Conservation (phyloP, 2,329 filamentous ascomycete genomes). For the Arthrobotrys megalospora region DNA sequence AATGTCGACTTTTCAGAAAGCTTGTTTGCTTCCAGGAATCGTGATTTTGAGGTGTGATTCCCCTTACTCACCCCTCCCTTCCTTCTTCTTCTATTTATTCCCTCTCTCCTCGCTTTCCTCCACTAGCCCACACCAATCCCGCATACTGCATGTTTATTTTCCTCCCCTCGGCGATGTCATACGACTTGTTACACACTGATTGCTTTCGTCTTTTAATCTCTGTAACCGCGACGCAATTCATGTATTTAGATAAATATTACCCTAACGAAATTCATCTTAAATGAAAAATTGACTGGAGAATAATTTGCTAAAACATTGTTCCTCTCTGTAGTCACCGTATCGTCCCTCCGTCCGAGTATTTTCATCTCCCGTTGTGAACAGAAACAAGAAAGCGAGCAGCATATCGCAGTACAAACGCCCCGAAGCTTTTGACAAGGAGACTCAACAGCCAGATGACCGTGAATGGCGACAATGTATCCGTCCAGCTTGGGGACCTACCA, state of each 20-base stretch:
- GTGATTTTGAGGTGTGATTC: slow-evolving; percentile 89
- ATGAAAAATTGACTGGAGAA: slow-evolving; percentile 57
- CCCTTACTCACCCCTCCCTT: slow-evolving; percentile 68
- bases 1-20: slow-evolving; percentile 58
- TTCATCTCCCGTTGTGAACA: slow-evolving; percentile 52
- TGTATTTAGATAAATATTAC: slow-evolving; percentile 60
- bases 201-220: slow-evolving; percentile 18
- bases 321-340: slow-evolving; percentile 57
- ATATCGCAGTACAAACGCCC: slow-evolving; percentile 44
- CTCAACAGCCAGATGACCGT: slow-evolving; percentile 44
- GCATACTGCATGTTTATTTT: slow-evolving; percentile 15
- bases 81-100: slow-evolving; percentile 63
- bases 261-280: slow-evolving; percentile 57
- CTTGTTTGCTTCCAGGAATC: slow-evolving; percentile 69
- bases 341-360: slow-evolving; percentile 57
- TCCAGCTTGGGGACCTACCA: slow-evolving; percentile 50
- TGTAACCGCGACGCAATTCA: slow-evolving; percentile 46
- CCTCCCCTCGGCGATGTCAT: slow-evolving; percentile 15
- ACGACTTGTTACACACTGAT: slow-evolving; percentile 14
- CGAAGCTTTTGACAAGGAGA: slow-evolving; percentile 44
- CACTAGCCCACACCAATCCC: slow-evolving; percentile 1
- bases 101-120: slow-evolving; percentile 73
- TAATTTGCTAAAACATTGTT: slow-evolving; percentile 55
- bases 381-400: slow-evolving; percentile 41
- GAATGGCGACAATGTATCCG: slow-evolving; percentile 57